Evolutionary conservation across 768 basidiomycete genomes (phyloP).

Genomic region (Phanerochaete sordida): DNA sequence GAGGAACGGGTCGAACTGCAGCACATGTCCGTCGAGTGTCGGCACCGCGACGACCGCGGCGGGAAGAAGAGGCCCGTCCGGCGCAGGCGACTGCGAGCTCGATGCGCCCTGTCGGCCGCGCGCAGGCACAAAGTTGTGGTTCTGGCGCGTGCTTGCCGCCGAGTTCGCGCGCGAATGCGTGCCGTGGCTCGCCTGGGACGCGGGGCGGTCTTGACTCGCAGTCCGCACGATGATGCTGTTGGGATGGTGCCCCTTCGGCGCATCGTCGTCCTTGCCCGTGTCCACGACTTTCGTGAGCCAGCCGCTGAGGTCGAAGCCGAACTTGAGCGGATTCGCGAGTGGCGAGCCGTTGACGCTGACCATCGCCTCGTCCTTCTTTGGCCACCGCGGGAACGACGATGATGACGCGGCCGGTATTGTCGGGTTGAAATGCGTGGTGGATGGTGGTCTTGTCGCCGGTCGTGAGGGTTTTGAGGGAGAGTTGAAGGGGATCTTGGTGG

Average conservation of each 20-base stretch:
- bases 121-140: background rate
- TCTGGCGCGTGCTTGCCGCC: slow-evolving; percentile 17
- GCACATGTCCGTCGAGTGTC: slow-evolving; percentile 74
- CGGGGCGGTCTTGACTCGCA: slow-evolving; percentile 22
- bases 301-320: slow-evolving; percentile 52
- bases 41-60: slow-evolving; percentile 72
- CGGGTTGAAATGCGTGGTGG: slow-evolving; percentile 71
- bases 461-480: slow-evolving; percentile 17
- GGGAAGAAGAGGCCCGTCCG: slow-evolving; percentile 30
- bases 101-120: background rate
- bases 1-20: slow-evolving; percentile 81
- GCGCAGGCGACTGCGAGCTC: background rate
- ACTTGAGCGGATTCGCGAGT: slow-evolving; percentile 71
- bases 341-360: slow-evolving; percentile 83
- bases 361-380: slow-evolving; percentile 73
- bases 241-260: slow-evolving; percentile 25
- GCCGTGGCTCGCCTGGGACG: no score
- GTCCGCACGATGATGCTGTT: slow-evolving; percentile 38
- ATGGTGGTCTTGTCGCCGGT: slow-evolving; percentile 40
- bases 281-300: slow-evolving; percentile 38
- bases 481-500: slow-evolving; percentile 37
- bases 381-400: slow-evolving; percentile 47
- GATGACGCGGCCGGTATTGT: slow-evolving; percentile 38
- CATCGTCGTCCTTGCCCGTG: slow-evolving; percentile 25
- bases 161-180: slow-evolving; percentile 46